A percentile compares a stretch with the other conserved stretches of the same genome.
These are phyloP conservation scores for Talaromyces wortmannii DNA, from an alignment of 495 filamentous ascomycete species.

Conservation along the genomic window DNA sequence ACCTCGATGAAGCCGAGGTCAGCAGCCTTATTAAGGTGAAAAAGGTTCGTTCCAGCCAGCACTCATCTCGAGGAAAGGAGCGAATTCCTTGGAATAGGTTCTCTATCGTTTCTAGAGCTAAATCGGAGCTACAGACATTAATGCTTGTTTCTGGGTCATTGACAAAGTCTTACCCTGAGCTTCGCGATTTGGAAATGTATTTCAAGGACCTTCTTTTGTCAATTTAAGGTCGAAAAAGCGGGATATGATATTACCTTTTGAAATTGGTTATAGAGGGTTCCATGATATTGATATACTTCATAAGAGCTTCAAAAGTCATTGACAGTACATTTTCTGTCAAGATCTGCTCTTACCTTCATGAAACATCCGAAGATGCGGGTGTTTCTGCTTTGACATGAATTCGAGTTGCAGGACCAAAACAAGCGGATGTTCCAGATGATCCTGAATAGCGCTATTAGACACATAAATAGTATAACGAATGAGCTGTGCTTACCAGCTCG, in stretches of 20 bases:
- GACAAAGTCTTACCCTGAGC: constrained; percentile 1
- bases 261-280: constrained; percentile 56
- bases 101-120: constrained; percentile 49
- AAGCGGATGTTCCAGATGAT: constrained; percentile 54
- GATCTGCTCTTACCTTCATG: constrained; percentile 18
- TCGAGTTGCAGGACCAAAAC: constrained; percentile 69
- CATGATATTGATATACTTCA: constrained; percentile 45
- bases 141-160: not conserved
- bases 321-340: no score
- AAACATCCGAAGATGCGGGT: constrained; percentile 31
- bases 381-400: constrained; percentile 33
- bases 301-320: constrained; percentile 15
- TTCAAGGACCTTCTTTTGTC: constrained; percentile 1
- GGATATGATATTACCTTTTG: constrained; percentile 37
- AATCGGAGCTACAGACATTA: constrained; percentile 16
- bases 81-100: constrained; percentile 48
- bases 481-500: constrained; percentile 1
- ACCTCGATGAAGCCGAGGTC: constrained; percentile 20
- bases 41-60: constrained; percentile 58
- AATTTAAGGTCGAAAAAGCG: constrained; percentile 4
- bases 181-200: not conserved
- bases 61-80: constrained; percentile 27
- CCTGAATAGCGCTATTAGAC: constrained; percentile 17
- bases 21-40: constrained; percentile 56
- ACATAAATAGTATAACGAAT: constrained; percentile 4